Percentiles rank a stretch among this genome's conserved stretches.
These are phyloP conservation scores for Wallacemonas rigidus DNA, from an alignment of 208 protist genomes.

Conservation along the genomic window DNA sequence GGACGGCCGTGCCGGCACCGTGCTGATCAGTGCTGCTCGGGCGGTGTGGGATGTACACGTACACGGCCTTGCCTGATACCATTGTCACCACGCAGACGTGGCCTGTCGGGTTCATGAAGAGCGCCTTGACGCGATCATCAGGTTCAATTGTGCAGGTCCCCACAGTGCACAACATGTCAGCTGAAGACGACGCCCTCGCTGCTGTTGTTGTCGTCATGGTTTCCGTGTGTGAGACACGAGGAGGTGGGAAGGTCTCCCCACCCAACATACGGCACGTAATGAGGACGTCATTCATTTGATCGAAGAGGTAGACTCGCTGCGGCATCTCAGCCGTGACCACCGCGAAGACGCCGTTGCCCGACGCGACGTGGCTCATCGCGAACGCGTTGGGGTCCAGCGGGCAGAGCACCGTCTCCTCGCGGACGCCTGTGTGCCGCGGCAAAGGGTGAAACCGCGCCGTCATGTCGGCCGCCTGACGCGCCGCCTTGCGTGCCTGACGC, in stretches of 20 bases:
- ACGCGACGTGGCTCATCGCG: constrained; percentile 34
- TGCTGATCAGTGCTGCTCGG: not conserved
- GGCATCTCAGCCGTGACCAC: constrained; percentile 37
- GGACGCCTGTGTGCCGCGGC: constrained; percentile 19
- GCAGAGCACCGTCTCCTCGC: constrained; percentile 32
- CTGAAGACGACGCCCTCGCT: too few relatives aligned
- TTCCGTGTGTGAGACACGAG: too few relatives aligned
- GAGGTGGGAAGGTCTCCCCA: constrained; percentile 11
- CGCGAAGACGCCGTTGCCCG: constrained; percentile 39
- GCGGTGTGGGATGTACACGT: constrained; percentile 41
- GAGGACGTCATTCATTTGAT: constrained; percentile 45
- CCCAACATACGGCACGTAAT: constrained; percentile 33
- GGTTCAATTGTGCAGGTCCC: constrained; percentile 24
- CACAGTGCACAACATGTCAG: not conserved
- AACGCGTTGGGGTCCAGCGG: constrained; percentile 26
- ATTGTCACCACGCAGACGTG: constrained; percentile 54
- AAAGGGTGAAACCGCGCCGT: not conserved
- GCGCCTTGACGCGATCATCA: constrained; percentile 29
- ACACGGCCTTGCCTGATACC: constrained; percentile 39
- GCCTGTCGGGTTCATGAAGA: constrained; percentile 50
- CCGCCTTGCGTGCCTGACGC: constrained; percentile 5
- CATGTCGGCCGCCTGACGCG: constrained; percentile 8
- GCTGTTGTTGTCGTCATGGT: too few relatives aligned
- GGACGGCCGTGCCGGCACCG: not conserved
- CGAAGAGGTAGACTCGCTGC: constrained; percentile 50